These are phyloP conservation scores for Neofusicoccum parvum DNA, from an alignment of 2,329 filamentous ascomycete species.

Conservation along the genomic window DNA sequence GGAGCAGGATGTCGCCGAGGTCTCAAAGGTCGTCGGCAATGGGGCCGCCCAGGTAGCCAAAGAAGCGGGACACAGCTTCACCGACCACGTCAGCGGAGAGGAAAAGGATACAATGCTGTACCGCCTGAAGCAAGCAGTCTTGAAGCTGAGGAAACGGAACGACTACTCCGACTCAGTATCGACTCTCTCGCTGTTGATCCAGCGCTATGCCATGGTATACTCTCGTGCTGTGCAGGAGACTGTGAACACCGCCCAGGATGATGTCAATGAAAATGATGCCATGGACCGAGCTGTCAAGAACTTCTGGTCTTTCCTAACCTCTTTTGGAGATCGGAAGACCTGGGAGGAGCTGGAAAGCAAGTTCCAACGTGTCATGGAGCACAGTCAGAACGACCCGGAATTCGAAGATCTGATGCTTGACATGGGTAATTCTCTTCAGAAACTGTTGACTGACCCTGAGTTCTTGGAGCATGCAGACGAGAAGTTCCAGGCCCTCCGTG, in stretches of 20 bases:
- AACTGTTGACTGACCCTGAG: conserved; percentile 79
- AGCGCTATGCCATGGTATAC: conserved; percentile 77
- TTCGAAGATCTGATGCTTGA: conserved; percentile 78
- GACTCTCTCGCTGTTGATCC: conserved; percentile 72
- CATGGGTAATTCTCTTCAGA: conserved; percentile 72
- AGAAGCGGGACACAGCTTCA: conserved; percentile 69
- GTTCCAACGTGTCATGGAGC: conserved; percentile 71
- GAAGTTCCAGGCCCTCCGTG: conserved; percentile 61
- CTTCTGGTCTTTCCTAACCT: conserved; percentile 78
- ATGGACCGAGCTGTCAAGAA: conserved; percentile 75
- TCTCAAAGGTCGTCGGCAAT: conserved; percentile 48
- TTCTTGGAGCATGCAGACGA: conserved; percentile 79
- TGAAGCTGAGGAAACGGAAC: conserved; percentile 71
- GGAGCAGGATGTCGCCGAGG: conserved; percentile 47
- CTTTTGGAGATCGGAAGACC: conserved; percentile 71
- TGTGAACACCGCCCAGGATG: conserved; percentile 66
- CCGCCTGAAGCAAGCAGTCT: conserved; percentile 74
- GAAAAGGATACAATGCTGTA: conserved; percentile 73
- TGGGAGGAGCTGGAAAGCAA: conserved; percentile 75
- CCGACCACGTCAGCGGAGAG: conserved; percentile 71
- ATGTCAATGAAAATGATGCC: conserved; percentile 72
- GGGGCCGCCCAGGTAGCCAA: conserved; percentile 50
- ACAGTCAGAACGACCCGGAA: conserved; percentile 75
- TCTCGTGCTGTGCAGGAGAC: conserved; percentile 72
- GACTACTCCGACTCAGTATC: conserved; percentile 89